Evolutionary conservation across 257 asterid species (phyloP).

Genomic region (Craterostigma plantagineum): DNA sequence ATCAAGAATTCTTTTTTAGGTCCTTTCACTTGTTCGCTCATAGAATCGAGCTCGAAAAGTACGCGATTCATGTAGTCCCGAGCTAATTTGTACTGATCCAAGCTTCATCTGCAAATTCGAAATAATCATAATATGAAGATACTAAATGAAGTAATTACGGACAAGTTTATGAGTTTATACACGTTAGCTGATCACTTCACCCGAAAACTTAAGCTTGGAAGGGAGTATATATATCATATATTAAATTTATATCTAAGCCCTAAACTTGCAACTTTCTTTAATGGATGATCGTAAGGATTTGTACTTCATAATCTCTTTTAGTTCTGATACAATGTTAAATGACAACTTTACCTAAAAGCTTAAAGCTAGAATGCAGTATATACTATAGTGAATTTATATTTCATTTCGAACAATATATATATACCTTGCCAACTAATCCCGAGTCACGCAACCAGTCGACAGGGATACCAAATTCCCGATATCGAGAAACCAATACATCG

Average conservation of each 20-base stretch:
- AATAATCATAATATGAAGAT: not conserved
- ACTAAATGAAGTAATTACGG: not conserved
- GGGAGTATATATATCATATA: too few relatives aligned
- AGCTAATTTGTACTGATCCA: conserved; percentile 77
- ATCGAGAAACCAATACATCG: conserved; percentile 82
- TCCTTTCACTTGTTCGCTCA: conserved; percentile 72
- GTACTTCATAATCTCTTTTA: too few relatives aligned
- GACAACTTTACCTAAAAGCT: too few relatives aligned
- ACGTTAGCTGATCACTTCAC: too few relatives aligned
- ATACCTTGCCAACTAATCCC: conserved; percentile 90
- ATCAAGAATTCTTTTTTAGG: conserved; percentile 80
- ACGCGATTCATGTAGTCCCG: conserved; percentile 94
- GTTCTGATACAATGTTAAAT: too few relatives aligned
- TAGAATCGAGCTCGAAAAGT: conserved; percentile 66
- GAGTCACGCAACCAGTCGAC: conserved; percentile 83
- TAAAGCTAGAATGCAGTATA: too few relatives aligned
- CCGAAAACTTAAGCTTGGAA: too few relatives aligned
- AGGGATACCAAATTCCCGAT: conserved; percentile 84
- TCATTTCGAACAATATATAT: conserved; percentile 9
- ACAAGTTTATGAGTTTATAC: not conserved
- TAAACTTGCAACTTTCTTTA: too few relatives aligned
- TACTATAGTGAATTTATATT: too few relatives aligned
- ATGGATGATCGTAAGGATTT: too few relatives aligned
- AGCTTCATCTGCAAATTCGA: conserved; percentile 63
- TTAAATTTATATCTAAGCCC: too few relatives aligned